A percentile compares a stretch with the other conserved stretches of the same genome.
phyloP scores from a whole-genome alignment of 2,329 filamentous ascomycete species.

The Septoria petroselini region DNA sequence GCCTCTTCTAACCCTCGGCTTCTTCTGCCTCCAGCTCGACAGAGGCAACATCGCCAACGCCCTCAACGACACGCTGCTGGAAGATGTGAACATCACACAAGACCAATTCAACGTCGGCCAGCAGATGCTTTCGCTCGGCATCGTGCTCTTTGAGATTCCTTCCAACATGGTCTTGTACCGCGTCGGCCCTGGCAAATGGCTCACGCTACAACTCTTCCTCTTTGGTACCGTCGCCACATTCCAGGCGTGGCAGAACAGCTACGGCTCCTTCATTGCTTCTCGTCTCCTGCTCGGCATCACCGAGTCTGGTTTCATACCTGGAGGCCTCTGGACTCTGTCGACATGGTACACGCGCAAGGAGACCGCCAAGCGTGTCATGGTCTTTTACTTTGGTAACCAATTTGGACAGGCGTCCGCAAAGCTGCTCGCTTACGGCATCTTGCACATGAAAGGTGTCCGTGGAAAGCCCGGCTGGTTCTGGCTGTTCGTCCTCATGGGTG shows the following conservation, averaged over 20 bases:
- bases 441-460: slow-evolving; percentile 30
- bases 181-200: slow-evolving; percentile 42
- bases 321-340: slow-evolving; percentile 49
- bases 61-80: slow-evolving; percentile 35
- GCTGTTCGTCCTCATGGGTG: slow-evolving; percentile 35
- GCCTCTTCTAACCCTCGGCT: slow-evolving; percentile 36
- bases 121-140: slow-evolving; percentile 37
- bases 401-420: slow-evolving; percentile 43
- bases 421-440: slow-evolving; percentile 45
- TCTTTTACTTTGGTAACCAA: slow-evolving; percentile 49
- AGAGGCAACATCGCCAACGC: slow-evolving; percentile 37
- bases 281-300: slow-evolving; percentile 41
- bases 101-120: slow-evolving; percentile 38
- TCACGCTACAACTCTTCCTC: slow-evolving; percentile 40
- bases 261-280: slow-evolving; percentile 40
- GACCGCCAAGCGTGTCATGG: slow-evolving; percentile 47
- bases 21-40: slow-evolving; percentile 38
- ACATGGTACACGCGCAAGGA: slow-evolving; percentile 50
- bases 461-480: slow-evolving; percentile 31
- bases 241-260: slow-evolving; percentile 42
- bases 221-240: slow-evolving; percentile 43
- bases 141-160: slow-evolving; percentile 37
- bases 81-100: slow-evolving; percentile 35
- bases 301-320: slow-evolving; percentile 49
- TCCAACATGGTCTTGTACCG: slow-evolving; percentile 37